These are phyloP conservation scores for Rubroboletus pulcherrimus DNA, from an alignment of 768 basidiomycete species.

Conservation along the genomic window DNA sequence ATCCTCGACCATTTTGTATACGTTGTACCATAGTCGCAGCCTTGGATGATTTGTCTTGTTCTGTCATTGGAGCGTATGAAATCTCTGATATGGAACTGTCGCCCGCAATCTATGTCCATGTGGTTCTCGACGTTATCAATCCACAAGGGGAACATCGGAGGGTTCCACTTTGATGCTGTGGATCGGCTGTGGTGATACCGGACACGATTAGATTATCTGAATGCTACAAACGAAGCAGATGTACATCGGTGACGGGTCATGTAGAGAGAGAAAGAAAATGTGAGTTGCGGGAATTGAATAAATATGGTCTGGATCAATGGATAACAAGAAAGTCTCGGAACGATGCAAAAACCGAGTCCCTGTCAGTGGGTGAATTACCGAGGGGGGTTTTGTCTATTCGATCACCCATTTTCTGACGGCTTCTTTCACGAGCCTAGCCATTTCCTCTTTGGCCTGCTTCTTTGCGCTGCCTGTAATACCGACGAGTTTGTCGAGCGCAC, in stretches of 20 bases:
- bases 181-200: neutral
- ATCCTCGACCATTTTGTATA: neutral
- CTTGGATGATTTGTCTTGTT: neutral
- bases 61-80: neutral
- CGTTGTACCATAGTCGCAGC: neutral
- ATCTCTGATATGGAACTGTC: neutral
- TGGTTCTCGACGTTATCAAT: neutral
- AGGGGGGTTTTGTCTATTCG: slow-evolving; percentile 16
- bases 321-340: neutral
- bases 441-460: slow-evolving; percentile 75
- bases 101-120: neutral
- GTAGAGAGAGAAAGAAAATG: neutral
- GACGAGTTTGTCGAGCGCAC: slow-evolving; percentile 68
- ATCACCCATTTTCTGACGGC: slow-evolving; percentile 79
- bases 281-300: slow-evolving; percentile 9
- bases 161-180: neutral
- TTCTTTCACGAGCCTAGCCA: slow-evolving; percentile 66
- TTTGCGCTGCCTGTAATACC: slow-evolving; percentile 80
- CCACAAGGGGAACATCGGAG: neutral
- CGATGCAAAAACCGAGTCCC: slow-evolving; percentile 1
- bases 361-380: neutral
- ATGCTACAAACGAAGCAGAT: slow-evolving; percentile 17
- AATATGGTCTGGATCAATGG: slow-evolving; percentile 6
- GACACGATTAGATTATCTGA: slow-evolving; percentile 10
- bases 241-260: slow-evolving; percentile 11